Evolutionary conservation across 192 early-diverging fungal genomes (phyloP).

Genomic region (Oehlia diaphana): DNA sequence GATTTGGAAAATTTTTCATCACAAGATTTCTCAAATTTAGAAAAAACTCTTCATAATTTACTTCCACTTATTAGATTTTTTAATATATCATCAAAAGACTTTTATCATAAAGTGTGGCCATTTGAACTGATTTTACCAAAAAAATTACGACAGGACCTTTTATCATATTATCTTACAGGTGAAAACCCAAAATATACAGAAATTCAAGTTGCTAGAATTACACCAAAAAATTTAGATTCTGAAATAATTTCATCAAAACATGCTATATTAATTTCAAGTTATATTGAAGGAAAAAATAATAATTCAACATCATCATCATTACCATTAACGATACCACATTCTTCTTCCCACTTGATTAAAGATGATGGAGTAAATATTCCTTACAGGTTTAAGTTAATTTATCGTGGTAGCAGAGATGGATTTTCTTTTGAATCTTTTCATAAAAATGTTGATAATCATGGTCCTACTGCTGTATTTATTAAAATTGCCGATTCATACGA

Average conservation of each 20-base stretch:
- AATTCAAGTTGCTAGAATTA: background rate
- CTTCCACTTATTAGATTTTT: background rate
- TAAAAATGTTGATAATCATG: conserved; percentile 14
- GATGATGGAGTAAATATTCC: background rate
- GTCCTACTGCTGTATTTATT: background rate
- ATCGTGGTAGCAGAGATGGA: conserved; percentile 18
- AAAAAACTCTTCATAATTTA: conserved; percentile 8
- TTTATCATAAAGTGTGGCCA: conserved; percentile 23
- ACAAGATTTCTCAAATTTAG: background rate
- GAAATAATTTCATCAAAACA: conserved; percentile 5
- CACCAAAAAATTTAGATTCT: background rate
- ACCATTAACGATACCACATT: background rate
- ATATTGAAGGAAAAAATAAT: background rate
- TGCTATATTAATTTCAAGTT: conserved; percentile 13
- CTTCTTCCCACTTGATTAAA: background rate
- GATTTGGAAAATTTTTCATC: background rate
- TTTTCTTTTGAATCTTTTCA: conserved; percentile 13
- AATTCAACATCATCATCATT: background rate
- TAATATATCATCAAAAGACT: conserved; percentile 18
- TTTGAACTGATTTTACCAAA: background rate
- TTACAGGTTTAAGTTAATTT: background rate
- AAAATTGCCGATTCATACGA: background rate
- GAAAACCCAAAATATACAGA: background rate
- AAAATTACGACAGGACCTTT: background rate
- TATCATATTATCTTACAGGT: background rate